phyloP scores from a whole-genome alignment of 176 grass and related monocot genomes.

The Poa pratensis region DNA sequence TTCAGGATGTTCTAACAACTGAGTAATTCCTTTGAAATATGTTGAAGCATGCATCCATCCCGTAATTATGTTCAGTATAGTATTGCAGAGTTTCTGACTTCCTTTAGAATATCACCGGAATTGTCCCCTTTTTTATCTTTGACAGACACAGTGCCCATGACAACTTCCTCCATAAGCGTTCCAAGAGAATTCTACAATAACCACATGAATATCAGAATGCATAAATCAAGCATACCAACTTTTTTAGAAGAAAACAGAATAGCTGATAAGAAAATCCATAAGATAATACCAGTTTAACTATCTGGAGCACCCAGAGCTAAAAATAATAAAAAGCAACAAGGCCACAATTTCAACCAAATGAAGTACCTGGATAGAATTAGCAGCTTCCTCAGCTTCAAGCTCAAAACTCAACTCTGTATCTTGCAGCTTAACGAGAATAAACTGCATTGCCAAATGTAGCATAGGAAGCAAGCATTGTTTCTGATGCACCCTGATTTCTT shows the following conservation, averaged over 20 bases:
- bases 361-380: constrained; percentile 75
- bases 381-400: constrained; percentile 62
- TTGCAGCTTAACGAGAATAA: constrained; percentile 75
- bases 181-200: constrained; percentile 71
- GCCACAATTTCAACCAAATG: background rate
- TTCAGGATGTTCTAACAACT: constrained; percentile 67
- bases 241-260: background rate
- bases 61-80: constrained; percentile 60
- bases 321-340: constrained; percentile 27
- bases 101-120: constrained; percentile 55
- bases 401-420: constrained; percentile 86
- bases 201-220: constrained; percentile 35
- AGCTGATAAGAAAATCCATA: background rate
- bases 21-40: constrained; percentile 76
- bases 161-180: constrained; percentile 80
- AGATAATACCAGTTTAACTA: constrained; percentile 13
- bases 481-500: constrained; percentile 61
- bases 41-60: constrained; percentile 80
- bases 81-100: constrained; percentile 56
- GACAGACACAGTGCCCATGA: constrained; percentile 54
- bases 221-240: background rate
- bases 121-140: constrained; percentile 56
- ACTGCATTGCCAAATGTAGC: constrained; percentile 62
- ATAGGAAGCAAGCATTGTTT: constrained; percentile 48
- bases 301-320: background rate